phyloP scores from a whole-genome alignment of 1,284 basidiomycete genomes.

The Cryptococcus deneoformans region DNA sequence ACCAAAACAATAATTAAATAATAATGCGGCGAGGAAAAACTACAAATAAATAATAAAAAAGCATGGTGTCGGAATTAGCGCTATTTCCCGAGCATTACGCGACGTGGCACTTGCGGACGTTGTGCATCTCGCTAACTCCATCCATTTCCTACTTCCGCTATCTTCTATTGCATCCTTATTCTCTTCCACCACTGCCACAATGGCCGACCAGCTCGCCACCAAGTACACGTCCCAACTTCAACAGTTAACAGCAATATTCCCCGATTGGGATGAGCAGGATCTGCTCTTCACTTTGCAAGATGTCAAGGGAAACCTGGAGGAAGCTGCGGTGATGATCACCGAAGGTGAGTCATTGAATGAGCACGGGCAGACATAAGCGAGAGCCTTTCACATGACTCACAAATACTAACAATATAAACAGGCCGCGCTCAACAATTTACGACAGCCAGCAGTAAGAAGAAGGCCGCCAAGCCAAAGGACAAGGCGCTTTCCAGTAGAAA shows the following conservation, averaged over 20 bases:
- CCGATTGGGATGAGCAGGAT: conserved; percentile 48
- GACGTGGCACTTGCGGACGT: not conserved
- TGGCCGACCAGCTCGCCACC: conserved; percentile 36
- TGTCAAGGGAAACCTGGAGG: conserved; percentile 48
- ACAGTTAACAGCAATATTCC: conserved; percentile 47
- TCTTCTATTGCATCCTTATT: not conserved
- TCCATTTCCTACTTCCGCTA: not conserved
- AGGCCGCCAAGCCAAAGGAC: conserved; percentile 32
- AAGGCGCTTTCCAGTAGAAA: conserved; percentile 40
- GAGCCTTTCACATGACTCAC: not conserved
- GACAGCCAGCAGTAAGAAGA: conserved; percentile 46
- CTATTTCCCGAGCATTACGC: not conserved
- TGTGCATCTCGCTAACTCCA: not conserved
- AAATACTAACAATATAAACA: conserved; percentile 9
- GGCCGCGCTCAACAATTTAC: conserved; percentile 51
- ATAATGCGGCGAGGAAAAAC: no score
- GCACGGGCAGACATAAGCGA: not conserved
- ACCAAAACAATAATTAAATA: no score
- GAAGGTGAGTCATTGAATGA: conserved; percentile 38
- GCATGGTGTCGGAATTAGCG: not conserved
- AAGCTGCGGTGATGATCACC: conserved; percentile 47
- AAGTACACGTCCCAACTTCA: conserved; percentile 44
- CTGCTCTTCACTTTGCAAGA: conserved; percentile 47
- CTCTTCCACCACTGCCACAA: conserved; percentile 6
- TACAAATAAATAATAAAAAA: no score